phyloP scores from a whole-genome alignment of 352 stramenopile genomes.

The Globisporangium cystogenes region DNA sequence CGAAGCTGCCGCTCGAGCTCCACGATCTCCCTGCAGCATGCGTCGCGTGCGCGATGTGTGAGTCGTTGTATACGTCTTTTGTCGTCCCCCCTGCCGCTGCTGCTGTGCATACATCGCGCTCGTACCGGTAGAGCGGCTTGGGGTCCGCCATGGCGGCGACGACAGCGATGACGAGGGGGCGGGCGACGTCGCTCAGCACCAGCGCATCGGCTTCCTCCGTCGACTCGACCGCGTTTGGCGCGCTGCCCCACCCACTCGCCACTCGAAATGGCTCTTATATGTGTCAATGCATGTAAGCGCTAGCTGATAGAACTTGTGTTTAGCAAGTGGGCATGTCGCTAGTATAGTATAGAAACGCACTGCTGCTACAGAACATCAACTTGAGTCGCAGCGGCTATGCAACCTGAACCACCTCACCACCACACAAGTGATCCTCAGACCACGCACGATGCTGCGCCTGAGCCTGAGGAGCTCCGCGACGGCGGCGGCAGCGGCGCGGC shows the following conservation, averaged over 20 bases:
- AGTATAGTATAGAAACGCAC: no score
- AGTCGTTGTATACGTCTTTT: no score
- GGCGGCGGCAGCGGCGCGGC: neutral
- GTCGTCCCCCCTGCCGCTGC: no score
- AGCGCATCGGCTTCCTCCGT: neutral
- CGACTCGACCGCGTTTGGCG: neutral
- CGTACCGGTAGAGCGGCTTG: constrained; percentile 32
- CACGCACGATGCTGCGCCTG: neutral
- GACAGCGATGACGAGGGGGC: neutral
- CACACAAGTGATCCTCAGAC: neutral
- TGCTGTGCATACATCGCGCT: neutral
- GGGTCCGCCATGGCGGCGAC: constrained; percentile 17
- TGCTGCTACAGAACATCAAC: neutral
- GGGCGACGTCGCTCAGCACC: neutral
- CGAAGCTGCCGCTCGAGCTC: constrained; percentile 67
- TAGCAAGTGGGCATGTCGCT: no score
- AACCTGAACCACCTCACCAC: neutral
- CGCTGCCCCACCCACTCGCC: neutral
- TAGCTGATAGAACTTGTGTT: neutral
- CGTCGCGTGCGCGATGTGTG: no score
- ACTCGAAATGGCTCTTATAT: no score
- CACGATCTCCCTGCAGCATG: constrained; percentile 46
- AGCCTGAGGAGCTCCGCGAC: neutral
- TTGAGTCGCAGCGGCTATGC: neutral
- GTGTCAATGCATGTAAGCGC: neutral